These are phyloP conservation scores for Mycena latifolia DNA, from an alignment of 768 basidiomycete genomes.

Conservation along the genomic window DNA sequence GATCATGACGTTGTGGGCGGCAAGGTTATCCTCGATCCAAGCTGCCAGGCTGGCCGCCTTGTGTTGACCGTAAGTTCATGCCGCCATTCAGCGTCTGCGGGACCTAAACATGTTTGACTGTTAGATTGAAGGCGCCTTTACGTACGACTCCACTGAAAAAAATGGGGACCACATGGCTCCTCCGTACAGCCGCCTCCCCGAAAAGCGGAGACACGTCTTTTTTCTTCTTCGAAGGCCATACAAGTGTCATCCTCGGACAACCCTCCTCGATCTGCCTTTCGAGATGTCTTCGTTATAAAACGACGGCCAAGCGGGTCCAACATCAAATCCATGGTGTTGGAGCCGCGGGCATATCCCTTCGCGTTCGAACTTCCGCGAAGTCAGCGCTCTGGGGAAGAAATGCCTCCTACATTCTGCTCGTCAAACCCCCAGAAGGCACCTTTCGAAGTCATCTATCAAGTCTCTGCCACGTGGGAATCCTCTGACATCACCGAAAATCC, in stretches of 20 bases:
- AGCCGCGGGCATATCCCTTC: slow-evolving; percentile 61
- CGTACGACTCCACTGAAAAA: slow-evolving; percentile 52
- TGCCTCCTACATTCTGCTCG: slow-evolving; percentile 70
- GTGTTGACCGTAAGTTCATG: slow-evolving; percentile 61
- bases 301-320: slow-evolving; percentile 60
- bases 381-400: slow-evolving; percentile 63
- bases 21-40: slow-evolving; percentile 67
- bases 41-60: slow-evolving; percentile 67
- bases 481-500: slow-evolving; percentile 55
- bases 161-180: slow-evolving; percentile 36
- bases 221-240: slow-evolving; percentile 60
- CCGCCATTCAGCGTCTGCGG: slow-evolving; percentile 29
- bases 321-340: slow-evolving; percentile 47
- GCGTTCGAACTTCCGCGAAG: slow-evolving; percentile 68
- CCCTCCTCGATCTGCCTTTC: slow-evolving; percentile 53
- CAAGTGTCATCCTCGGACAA: slow-evolving; percentile 52
- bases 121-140: slow-evolving; percentile 75
- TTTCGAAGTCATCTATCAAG: slow-evolving; percentile 64
- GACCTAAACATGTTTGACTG: slow-evolving; percentile 5
- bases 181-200: slow-evolving; percentile 32
- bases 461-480: slow-evolving; percentile 72
- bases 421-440: slow-evolving; percentile 44
- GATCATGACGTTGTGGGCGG: slow-evolving; percentile 73
- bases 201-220: slow-evolving; percentile 60
- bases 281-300: slow-evolving; percentile 54